Conservation (phyloP, 768 basidiomycete species). For the Russula foetens region DNA sequence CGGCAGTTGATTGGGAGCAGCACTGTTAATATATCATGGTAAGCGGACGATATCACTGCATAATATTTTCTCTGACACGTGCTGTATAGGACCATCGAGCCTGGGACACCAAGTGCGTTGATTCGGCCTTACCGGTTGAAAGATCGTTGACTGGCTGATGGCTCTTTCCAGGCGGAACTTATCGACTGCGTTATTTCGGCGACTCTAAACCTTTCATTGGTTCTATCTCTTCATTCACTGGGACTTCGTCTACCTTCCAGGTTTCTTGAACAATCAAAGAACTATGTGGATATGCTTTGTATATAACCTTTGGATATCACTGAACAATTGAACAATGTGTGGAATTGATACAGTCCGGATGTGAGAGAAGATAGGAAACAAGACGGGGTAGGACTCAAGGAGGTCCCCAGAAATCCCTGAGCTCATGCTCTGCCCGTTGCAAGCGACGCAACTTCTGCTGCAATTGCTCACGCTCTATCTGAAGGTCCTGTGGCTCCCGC, state of each 20-base stretch:
- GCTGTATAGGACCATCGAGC: conserved; percentile 50
- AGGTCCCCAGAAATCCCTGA: background rate
- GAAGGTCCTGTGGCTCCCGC: conserved; percentile 1
- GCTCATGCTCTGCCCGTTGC: background rate
- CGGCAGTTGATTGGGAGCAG: conserved; percentile 49
- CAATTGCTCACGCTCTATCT: background rate
- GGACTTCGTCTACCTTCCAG: conserved; percentile 54
- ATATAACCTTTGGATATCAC: background rate
- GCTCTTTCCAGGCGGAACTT: conserved; percentile 46
- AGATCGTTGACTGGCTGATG: background rate
- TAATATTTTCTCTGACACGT: background rate
- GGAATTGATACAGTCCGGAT: background rate
- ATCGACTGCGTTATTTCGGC: conserved; percentile 64
- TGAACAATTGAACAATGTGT: background rate
- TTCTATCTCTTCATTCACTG: conserved; percentile 52
- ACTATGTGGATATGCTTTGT: background rate
- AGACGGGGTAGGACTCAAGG: background rate
- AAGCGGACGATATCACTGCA: conserved; percentile 19
- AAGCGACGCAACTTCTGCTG: background rate
- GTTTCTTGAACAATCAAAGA: conserved; percentile 29
- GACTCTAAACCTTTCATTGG: conserved; percentile 69
- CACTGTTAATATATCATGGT: conserved; percentile 62
- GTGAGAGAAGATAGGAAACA: background rate
- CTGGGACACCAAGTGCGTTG: conserved; percentile 44
- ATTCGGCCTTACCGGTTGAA: background rate